Conservation (phyloP, 257 asterid species). For the Nicotiana paniculata region DNA sequence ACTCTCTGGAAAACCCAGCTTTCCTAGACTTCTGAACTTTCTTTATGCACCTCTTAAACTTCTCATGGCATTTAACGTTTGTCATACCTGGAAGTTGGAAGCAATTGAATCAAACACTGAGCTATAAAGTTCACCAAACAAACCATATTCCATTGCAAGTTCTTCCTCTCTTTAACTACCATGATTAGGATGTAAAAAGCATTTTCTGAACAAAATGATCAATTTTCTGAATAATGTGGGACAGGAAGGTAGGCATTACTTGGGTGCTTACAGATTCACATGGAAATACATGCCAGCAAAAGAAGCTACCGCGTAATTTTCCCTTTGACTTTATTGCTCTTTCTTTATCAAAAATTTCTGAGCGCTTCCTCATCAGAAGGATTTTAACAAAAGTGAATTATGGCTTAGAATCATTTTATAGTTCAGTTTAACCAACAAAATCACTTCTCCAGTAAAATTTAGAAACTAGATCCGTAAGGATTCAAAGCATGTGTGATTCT, state of each 20-base stretch:
- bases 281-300: neutral
- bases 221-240: neutral
- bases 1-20: slow-evolving; percentile 57
- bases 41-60: slow-evolving; percentile 76
- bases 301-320: neutral
- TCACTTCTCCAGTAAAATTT: neutral
- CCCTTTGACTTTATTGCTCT: neutral
- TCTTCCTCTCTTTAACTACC: neutral
- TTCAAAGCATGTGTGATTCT: neutral
- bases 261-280: neutral
- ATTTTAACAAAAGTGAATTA: neutral
- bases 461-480: neutral
- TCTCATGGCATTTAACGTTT: slow-evolving; percentile 71
- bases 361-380: neutral
- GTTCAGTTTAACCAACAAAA: neutral
- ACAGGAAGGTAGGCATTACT: neutral
- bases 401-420: neutral
- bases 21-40: slow-evolving; percentile 75
- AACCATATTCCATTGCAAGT: neutral
- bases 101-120: neutral
- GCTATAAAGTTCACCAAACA: neutral
- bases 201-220: neutral
- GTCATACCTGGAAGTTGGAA: slow-evolving; percentile 47
- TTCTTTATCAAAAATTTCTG: neutral
- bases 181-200: neutral